phyloP scores from a whole-genome alignment of 352 stramenopile species.

The Globisporangium cylindrosporum region DNA sequence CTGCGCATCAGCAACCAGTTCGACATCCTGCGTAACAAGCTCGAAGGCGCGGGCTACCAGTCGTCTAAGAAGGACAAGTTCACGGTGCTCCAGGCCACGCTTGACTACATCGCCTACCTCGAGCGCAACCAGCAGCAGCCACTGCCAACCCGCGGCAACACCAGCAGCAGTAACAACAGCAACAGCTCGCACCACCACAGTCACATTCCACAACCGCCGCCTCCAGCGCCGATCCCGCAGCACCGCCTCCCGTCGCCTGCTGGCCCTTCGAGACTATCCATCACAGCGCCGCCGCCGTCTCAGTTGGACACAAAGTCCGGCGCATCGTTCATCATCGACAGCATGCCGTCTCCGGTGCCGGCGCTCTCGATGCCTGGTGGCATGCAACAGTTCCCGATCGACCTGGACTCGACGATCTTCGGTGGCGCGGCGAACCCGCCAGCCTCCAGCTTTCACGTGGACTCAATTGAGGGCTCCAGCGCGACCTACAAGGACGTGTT shows the following conservation, averaged over 20 bases:
- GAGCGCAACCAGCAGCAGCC: constrained; percentile 48
- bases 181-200: constrained; percentile 12
- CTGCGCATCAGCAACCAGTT: constrained; percentile 85
- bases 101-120: constrained; percentile 79
- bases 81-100: constrained; percentile 76
- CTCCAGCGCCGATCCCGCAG: constrained; percentile 14
- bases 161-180: constrained; percentile 17
- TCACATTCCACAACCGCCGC: constrained; percentile 24
- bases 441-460: constrained; percentile 21
- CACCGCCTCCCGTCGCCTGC: constrained; percentile 34
- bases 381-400: constrained; percentile 63
- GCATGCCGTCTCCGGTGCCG: constrained; percentile 68
- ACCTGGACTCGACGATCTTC: constrained; percentile 47
- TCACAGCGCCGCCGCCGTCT: constrained; percentile 43
- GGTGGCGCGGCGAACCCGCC: constrained; percentile 23
- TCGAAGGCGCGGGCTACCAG: constrained; percentile 66
- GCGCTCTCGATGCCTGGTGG: constrained; percentile 60
- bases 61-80: constrained; percentile 87
- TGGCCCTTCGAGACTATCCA: constrained; percentile 38
- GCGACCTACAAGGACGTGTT: constrained; percentile 78
- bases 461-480: constrained; percentile 58
- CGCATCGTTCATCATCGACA: constrained; percentile 74
- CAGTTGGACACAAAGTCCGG: constrained; percentile 26
- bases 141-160: constrained; percentile 14
- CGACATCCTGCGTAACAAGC: constrained; percentile 72